Base-by-base conservation (phyloP, 371 early-diverging fungal genomes). In the Circinella minor region DNA sequence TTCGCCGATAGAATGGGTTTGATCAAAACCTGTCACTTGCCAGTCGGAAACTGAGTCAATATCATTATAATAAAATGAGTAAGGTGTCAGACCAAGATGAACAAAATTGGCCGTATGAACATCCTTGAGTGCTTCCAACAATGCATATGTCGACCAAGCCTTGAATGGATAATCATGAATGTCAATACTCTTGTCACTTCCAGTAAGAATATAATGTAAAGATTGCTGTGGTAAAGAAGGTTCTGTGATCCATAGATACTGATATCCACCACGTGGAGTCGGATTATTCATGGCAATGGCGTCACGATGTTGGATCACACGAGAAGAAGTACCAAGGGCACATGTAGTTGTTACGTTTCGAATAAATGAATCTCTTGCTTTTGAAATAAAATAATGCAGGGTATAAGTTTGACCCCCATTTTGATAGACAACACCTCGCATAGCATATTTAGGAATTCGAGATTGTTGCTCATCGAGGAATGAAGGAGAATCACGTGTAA, bases 241-340 rank as follows among this genome's bases (percentile, higher is more conserved):
- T 3, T 65, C 61, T 14, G 74, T 51, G n/a, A 74, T 66, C 74
- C 74, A 74, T 4, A 69, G 46, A 48, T 66, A 74, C 46, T 63
- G 66, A 36, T 66, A 67, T 17, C 57, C 39, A 17, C 67, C 49
- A 4, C 39, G 66, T 4, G 4, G 62, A 18, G 57, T 66, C 5
- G 51, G 61, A 4, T 51, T n/a, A n/a, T 18, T 34, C 36, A 70
- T 47, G 13, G 37, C 55, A 36, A 66, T 34, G 4, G 74, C 74
- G n/a, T 63, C 63, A 11, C 51, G 64, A 55, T 69, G 66, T 8
- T 65, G 71, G 3, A 55, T 47, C 0, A 74, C 49, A n/a, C 49
- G 34, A 3, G 37, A 37, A 5, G 55, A 13, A 9, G 36, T 15
- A 15, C 37, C 49, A 27, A 70, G 39, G 15, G 63, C 55, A 14